Percentiles rank a stretch among this genome's conserved stretches.
These are phyloP conservation scores for Serendipita indica DNA, from an alignment of 768 basidiomycete genomes.

Conservation along the genomic window DNA sequence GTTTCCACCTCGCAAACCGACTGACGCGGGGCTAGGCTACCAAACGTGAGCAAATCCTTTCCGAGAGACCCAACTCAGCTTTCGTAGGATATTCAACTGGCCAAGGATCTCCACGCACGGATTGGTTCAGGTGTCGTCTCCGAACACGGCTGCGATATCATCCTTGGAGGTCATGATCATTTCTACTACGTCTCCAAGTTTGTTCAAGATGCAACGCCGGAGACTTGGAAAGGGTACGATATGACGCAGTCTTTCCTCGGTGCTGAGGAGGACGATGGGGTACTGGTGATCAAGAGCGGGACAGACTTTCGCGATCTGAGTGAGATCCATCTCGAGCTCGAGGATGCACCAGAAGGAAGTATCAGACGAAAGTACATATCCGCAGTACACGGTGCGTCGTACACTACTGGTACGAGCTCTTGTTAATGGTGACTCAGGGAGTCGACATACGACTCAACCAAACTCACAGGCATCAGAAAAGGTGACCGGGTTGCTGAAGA, in stretches of 20 bases:
- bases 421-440: constrained; percentile 32
- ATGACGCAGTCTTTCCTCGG: constrained; percentile 38
- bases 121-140: constrained; percentile 26
- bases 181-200: constrained; percentile 61
- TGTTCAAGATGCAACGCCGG: constrained; percentile 21
- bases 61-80: background rate
- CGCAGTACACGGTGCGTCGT: constrained; percentile 39
- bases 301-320: constrained; percentile 82
- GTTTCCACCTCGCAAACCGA: background rate
- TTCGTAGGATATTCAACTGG: constrained; percentile 53
- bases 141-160: constrained; percentile 64
- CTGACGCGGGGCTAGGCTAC: constrained; percentile 20
- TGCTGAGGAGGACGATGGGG: constrained; percentile 50
- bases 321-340: constrained; percentile 50
- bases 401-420: constrained; percentile 15
- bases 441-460: constrained; percentile 47
- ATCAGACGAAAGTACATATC: constrained; percentile 51
- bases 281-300: constrained; percentile 71
- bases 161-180: constrained; percentile 86
- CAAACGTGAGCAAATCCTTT: constrained; percentile 16
- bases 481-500: constrained; percentile 44
- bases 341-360: constrained; percentile 43
- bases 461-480: constrained; percentile 38
- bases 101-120: constrained; percentile 45
- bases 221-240: constrained; percentile 52